These are phyloP conservation scores for Paxillus involutus DNA, from an alignment of 768 basidiomycete species.

Conservation along the genomic window DNA sequence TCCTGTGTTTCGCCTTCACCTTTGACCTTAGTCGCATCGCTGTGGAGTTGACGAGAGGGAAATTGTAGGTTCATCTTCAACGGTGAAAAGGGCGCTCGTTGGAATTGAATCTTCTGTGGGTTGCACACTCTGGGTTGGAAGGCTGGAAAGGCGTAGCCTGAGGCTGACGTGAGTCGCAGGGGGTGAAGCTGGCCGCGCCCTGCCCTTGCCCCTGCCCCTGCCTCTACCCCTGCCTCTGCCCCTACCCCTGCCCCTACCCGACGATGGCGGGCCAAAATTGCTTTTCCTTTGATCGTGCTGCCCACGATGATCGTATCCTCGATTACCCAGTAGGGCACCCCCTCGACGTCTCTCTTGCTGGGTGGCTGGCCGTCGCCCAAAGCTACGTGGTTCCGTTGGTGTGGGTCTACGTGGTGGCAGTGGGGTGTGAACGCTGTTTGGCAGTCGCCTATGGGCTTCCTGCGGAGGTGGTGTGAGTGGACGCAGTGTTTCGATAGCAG, in stretches of 20 bases:
- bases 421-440: neutral
- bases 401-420: conserved; percentile 2
- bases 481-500: conserved; percentile 18
- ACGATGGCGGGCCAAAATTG: neutral
- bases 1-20: neutral
- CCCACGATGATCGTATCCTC: neutral
- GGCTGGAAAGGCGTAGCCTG: neutral
- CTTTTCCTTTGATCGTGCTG: conserved; percentile 1
- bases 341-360: neutral
- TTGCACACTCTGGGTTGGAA: neutral
- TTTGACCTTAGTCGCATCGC: neutral
- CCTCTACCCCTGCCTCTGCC: no score
- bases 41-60: neutral
- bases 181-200: neutral
- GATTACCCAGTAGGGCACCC: neutral
- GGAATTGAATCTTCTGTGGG: neutral
- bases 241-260: conserved; percentile 2
- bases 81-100: neutral
- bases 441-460: neutral
- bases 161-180: no score
- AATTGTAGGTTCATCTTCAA: neutral
- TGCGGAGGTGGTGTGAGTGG: conserved; percentile 7
- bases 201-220: conserved; percentile 3
- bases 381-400: conserved; percentile 9
- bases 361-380: neutral